phyloP scores from a whole-genome alignment of 1,284 basidiomycete species.

The Earliella scabrosa region DNA sequence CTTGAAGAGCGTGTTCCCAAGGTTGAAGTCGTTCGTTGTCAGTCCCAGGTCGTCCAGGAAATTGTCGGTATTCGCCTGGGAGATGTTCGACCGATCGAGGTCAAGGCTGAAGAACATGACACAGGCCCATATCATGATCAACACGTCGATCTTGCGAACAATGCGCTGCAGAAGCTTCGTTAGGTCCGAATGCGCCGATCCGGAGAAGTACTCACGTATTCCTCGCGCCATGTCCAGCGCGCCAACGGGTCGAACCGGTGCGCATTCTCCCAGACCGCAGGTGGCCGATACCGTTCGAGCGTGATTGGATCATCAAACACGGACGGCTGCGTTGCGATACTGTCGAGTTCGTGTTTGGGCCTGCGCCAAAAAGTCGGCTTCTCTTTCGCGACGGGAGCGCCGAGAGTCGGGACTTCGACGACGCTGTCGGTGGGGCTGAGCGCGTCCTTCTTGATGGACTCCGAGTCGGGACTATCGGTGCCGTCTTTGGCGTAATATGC shows the following conservation, averaged over 20 bases:
- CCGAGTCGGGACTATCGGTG: constrained; percentile 14
- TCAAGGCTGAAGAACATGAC: constrained; percentile 65
- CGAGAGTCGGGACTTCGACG: constrained; percentile 31
- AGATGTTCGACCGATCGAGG: constrained; percentile 60
- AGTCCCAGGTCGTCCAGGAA: constrained; percentile 66
- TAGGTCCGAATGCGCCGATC: not conserved
- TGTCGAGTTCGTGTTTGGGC: constrained; percentile 32
- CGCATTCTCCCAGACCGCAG: constrained; percentile 60
- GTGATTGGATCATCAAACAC: constrained; percentile 52
- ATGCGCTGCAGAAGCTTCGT: constrained; percentile 40
- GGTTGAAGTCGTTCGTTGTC: constrained; percentile 69
- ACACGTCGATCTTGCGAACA: constrained; percentile 63
- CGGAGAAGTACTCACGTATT: constrained; percentile 56
- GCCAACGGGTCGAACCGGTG: constrained; percentile 69
- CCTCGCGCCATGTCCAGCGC: constrained; percentile 74
- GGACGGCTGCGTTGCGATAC: constrained; percentile 40
- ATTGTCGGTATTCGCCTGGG: constrained; percentile 69
- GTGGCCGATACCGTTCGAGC: constrained; percentile 59
- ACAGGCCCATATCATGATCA: constrained; percentile 67
- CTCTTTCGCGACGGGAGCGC: constrained; percentile 25
- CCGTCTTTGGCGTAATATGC: constrained; percentile 6
- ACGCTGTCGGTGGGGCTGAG: constrained; percentile 26
- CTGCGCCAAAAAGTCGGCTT: constrained; percentile 31
- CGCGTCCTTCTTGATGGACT: constrained; percentile 25
- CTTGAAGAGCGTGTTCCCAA: constrained; percentile 56